Evolutionary conservation across 2,329 filamentous ascomycete genomes (phyloP).

Genomic region (Diaporthe sp.): DNA sequence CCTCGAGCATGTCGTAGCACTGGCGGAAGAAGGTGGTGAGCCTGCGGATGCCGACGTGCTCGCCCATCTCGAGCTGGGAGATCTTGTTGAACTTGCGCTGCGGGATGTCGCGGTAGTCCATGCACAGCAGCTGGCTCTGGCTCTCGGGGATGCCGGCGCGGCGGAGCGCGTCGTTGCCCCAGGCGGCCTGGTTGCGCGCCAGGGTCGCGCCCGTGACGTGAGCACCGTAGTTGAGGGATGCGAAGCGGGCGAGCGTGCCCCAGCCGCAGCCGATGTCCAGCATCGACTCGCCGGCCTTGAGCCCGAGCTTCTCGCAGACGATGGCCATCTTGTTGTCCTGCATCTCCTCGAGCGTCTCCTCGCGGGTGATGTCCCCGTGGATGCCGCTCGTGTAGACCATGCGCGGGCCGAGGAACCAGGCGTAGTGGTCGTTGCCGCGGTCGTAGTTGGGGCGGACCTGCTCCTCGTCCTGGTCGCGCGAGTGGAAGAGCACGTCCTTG

Average conservation of each 20-base stretch:
- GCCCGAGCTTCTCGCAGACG: constrained; percentile 93
- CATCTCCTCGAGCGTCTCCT: constrained; percentile 92
- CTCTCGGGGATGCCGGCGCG: constrained; percentile 83
- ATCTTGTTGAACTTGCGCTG: constrained; percentile 88
- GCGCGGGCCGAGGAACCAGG: constrained; percentile 96
- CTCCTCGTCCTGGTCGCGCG: constrained; percentile 93
- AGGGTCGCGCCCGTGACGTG: constrained; percentile 89
- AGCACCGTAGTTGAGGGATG: constrained; percentile 89
- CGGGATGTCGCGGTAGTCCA: constrained; percentile 96
- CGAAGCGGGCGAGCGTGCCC: constrained; percentile 94
- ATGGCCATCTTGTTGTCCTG: constrained; percentile 97
- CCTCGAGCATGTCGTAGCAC: constrained; percentile 94
- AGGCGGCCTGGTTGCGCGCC: constrained; percentile 93
- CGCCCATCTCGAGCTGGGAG: constrained; percentile 97
- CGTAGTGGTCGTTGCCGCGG: constrained; percentile 97
- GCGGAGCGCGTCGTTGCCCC: constrained; percentile 91
- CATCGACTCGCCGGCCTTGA: constrained; percentile 83
- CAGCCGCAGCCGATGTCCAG: constrained; percentile 98
- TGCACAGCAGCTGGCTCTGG: constrained; percentile 92
- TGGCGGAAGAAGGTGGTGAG: constrained; percentile 84
- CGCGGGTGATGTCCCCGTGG: constrained; percentile 85
- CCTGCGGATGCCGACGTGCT: constrained; percentile 96
- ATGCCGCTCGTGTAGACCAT: constrained; percentile 99
- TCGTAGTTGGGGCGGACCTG: constrained; percentile 98
- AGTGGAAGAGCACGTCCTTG: constrained; percentile 92